These are phyloP conservation scores for Agrocybe chaxingu DNA, from an alignment of 768 basidiomycete genomes.

Conservation along the genomic window DNA sequence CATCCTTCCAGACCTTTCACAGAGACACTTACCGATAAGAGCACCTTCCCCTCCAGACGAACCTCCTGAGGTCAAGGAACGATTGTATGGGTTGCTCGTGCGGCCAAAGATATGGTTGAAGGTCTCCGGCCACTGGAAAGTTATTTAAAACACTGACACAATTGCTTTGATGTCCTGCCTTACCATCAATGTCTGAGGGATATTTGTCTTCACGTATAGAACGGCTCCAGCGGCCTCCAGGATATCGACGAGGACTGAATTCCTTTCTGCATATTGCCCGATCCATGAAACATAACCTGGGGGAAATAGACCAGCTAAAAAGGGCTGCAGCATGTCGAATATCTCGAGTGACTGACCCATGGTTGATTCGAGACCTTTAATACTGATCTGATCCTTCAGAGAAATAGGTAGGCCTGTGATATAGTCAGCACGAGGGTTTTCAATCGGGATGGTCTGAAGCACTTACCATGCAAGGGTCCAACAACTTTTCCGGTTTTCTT, in stretches of 20 bases:
- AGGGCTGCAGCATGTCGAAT: not conserved
- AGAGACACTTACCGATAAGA: conserved; percentile 46
- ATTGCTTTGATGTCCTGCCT: not conserved
- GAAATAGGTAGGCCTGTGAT: conserved; percentile 56
- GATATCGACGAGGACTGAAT: conserved; percentile 64
- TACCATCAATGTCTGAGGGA: conserved; percentile 80
- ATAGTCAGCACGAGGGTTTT: not conserved
- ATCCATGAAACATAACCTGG: conserved; percentile 74
- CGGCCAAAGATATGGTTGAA: conserved; percentile 78
- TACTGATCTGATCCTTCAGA: conserved; percentile 69
- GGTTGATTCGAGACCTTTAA: conserved; percentile 67
- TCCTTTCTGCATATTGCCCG: conserved; percentile 52
- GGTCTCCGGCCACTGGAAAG: conserved; percentile 67
- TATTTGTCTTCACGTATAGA: conserved; percentile 67
- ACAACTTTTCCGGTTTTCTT: conserved; percentile 58
- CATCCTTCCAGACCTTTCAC: no score
- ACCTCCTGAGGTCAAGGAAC: conserved; percentile 69
- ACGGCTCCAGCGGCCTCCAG: conserved; percentile 69
- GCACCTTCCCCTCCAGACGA: conserved; percentile 89
- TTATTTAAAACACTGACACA: not conserved
- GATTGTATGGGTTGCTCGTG: conserved; percentile 74
- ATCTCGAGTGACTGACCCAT: conserved; percentile 42
- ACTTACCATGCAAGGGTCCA: conserved; percentile 67
- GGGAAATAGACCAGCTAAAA: not conserved
- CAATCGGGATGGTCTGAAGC: not conserved